A percentile compares a stretch with the other conserved stretches of the same genome.
Evolutionary conservation across 306 rosid species (phyloP).

Genomic region (Rosa persica): DNA sequence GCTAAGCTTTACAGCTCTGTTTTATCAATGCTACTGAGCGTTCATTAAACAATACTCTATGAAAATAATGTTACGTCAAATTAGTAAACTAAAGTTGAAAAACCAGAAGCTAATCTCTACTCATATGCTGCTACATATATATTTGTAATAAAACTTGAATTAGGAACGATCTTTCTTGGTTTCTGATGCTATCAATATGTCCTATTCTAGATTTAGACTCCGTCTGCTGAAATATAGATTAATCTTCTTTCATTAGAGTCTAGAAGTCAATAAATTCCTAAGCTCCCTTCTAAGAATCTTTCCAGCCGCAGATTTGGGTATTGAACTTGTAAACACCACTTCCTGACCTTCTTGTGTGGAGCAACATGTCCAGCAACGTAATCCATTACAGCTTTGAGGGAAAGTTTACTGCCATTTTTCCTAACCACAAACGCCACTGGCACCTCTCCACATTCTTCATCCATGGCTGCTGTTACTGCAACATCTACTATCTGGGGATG

Average conservation of each 20-base stretch:
- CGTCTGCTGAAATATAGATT: neutral
- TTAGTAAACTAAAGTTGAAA: too few relatives aligned
- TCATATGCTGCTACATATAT: too few relatives aligned
- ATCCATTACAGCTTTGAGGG: conserved; percentile 44
- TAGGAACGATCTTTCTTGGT: neutral
- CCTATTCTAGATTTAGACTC: neutral
- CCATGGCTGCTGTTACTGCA: conserved; percentile 40
- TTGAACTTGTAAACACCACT: conserved; percentile 60
- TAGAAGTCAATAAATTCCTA: conserved; percentile 41
- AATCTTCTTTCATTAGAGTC: conserved; percentile 33
- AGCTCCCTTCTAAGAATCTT: conserved; percentile 72
- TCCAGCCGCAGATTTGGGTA: conserved; percentile 83
- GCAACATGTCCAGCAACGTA: conserved; percentile 78
- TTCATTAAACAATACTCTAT: too few relatives aligned
- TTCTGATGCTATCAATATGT: neutral
- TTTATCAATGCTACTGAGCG: too few relatives aligned
- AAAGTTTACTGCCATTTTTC: conserved; percentile 55
- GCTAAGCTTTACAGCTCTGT: too few relatives aligned
- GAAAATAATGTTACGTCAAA: too few relatives aligned
- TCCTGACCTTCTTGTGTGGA: conserved; percentile 74
- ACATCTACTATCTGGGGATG: conserved; percentile 44
- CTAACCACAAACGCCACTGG: conserved; percentile 81
- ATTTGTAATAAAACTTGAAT: too few relatives aligned
- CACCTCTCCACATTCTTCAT: conserved; percentile 67
- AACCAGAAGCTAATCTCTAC: too few relatives aligned